Base-by-base conservation (phyloP, 257 asterid species). In the Catharanthus roseus region DNA sequence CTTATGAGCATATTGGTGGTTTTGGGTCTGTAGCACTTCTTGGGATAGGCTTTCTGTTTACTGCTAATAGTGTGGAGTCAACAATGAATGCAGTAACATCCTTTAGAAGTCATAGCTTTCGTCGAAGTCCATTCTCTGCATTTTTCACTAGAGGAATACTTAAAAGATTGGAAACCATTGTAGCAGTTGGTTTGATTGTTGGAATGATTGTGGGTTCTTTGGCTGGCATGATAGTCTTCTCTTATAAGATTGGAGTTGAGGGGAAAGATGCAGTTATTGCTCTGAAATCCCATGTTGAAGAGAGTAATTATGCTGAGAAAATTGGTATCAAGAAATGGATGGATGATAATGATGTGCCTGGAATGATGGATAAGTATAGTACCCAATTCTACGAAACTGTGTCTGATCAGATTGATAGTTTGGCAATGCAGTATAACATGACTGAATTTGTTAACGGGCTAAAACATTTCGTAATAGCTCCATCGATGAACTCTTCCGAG, bases 281-380 rank as follows among this genome's bases (percentile, higher is more conserved):
- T 0, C 82, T 89, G 55, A 95, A 95, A 78, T 80, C 96, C 9
- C 99, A 88, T 36, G 92, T 95, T 3, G 95, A 95, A 71, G 90
- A 88, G 78, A 91, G 90, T 67, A 95, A 95, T 33, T 95, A 95
- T 23, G 82, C 97, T 16, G 99, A 95, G 87, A 91, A 76, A 73
- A 89, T 91, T 0, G 99, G 97, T 8, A 83, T 95, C 19, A 87
- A 78, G 84, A 75, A 89, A 75, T 95, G 99, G 99, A 91, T 95
- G 95, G 97, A 89, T 13, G 97, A 95, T 54, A 89, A 91, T 61
- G 99, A 95, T 72, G 89, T 95, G 21, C 91, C 99, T 0, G 92
- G 87, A n/a, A 86, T 88, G 92, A 87, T 95, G 77, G 99, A 91
- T 72, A 88, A 51, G 83, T 91, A 91, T 57, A 80, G 89, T 0